phyloP scores from a whole-genome alignment of 2,329 filamentous ascomycete species.

The Xylariaceae sp. region DNA sequence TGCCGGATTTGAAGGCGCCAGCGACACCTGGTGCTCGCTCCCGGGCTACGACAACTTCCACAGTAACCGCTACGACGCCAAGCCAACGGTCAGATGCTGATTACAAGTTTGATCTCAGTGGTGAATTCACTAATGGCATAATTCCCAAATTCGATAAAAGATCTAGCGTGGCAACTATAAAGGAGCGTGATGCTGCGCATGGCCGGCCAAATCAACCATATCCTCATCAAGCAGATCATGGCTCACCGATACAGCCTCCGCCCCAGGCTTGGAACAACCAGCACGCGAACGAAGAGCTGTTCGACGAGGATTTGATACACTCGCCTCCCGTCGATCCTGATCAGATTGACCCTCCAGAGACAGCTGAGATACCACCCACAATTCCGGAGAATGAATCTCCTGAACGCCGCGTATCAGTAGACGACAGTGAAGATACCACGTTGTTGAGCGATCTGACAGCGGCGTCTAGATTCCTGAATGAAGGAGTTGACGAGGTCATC shows the following conservation, averaged over 20 bases:
- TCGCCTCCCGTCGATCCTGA: conserved; percentile 32
- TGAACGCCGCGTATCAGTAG: conserved; percentile 31
- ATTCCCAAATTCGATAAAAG: conserved; percentile 52
- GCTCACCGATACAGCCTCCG: conserved; percentile 41
- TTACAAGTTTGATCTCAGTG: conserved; percentile 48
- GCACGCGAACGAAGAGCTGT: conserved; percentile 45
- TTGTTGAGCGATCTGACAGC: conserved; percentile 49
- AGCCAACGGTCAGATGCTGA: conserved; percentile 43
- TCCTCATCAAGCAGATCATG: conserved; percentile 45
- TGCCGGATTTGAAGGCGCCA: conserved; percentile 30
- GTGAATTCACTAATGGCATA: conserved; percentile 54
- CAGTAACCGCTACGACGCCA: conserved; percentile 48
- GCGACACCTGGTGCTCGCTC: conserved; percentile 34
- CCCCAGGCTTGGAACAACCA: conserved; percentile 50
- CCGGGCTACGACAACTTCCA: conserved; percentile 50
- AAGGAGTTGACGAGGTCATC: conserved; percentile 2
- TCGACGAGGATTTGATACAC: conserved; percentile 35
- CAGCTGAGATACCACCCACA: conserved; percentile 20
- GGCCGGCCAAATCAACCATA: conserved; percentile 43
- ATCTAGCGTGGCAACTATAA: conserved; percentile 46
- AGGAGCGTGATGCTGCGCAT: conserved; percentile 40
- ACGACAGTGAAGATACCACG: conserved; percentile 49
- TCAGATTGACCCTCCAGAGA: conserved; percentile 33
- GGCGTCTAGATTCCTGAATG: conserved; percentile 36
- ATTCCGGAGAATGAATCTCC: conserved; percentile 26